Evolutionary conservation across 257 asterid species (phyloP), one percentile per base, ranked within the genome.

Genomic region (Nicotiana noctiflora): DNA sequence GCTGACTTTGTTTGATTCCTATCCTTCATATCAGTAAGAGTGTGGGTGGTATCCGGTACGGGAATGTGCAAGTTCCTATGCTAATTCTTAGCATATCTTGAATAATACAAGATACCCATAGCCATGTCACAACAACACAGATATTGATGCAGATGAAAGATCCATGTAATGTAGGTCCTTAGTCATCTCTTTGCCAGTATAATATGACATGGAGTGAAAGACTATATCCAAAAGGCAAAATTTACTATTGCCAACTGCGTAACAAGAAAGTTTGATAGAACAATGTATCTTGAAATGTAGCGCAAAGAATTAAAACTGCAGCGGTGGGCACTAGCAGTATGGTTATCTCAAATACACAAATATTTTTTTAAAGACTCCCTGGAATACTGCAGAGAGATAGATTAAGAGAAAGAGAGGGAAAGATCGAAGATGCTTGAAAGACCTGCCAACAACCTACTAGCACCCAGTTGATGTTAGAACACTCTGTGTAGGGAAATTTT

Each of bases 381-480:
- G 8, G 21, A 70, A 72, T n/a, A n/a, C n/a, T n/a, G n/a, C n/a
- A n/a, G n/a, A n/a, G n/a, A n/a, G n/a, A n/a, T n/a, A n/a, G n/a
- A 44, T 44, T 44, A 44, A 70, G 77, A 23, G 29, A 55, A 46
- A 32, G 11, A 37, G 18, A 21, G 64, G n/a, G 19, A 1, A 23
- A 61, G 78, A 77, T 6, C 37, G 70, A 75, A 32, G 82, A 37
- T 65, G 11, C 15, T 64, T 72, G 82, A 53, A 66, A 65, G 83
- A 95, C 99, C 98, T 96, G 99, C 99, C 99, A 96, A 83, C 99
- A 96, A 82, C 99, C 99, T 53, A 96, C 91, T 81, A 92, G 90
- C 53, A 94, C 2, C 99, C 99, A 56, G 97, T 94, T 40, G 99
- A 93, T 70, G 97, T 96, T 85, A 96, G 86, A 67, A 96, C 80